Percentiles rank a stretch among this genome's conserved stretches.
phyloP scores from a whole-genome alignment of 2,329 filamentous ascomycete genomes.

The Paecilomyces sp. region DNA sequence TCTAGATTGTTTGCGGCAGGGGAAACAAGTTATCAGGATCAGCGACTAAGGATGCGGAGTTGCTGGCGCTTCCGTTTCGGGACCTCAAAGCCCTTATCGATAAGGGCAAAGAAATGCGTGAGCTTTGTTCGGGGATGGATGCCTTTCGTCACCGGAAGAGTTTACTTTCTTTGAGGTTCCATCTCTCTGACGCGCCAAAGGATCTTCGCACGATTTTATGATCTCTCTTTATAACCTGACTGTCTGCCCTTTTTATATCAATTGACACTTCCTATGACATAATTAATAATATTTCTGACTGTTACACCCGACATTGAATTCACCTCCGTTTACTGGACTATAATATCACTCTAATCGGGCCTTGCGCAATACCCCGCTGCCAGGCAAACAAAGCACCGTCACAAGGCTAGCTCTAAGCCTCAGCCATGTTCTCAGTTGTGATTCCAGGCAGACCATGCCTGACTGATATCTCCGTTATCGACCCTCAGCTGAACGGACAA shows the following conservation, averaged over 20 bases:
- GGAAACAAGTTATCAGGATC: background rate
- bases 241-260: background rate
- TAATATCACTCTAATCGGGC: background rate
- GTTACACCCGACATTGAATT: background rate
- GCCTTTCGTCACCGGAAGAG: conserved; percentile 17
- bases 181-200: conserved; percentile 13
- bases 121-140: background rate
- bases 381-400: background rate
- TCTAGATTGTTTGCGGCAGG: background rate
- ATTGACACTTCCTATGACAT: background rate
- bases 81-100: conserved; percentile 19
- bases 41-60: background rate
- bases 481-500: conserved; percentile 47
- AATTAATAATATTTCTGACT: background rate
- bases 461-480: conserved; percentile 45
- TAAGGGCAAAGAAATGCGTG: conserved; percentile 12
- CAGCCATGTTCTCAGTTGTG: conserved; percentile 54
- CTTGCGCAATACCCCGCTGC: background rate
- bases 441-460: conserved; percentile 55
- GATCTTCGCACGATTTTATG: conserved; percentile 6
- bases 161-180: conserved; percentile 14
- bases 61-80: background rate
- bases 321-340: background rate
- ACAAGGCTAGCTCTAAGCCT: background rate
- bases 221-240: background rate